A percentile compares a stretch with the other conserved stretches of the same genome.
Evolutionary conservation across 805 yeast genomes (phyloP).

Genomic region (Starmerella bombicola): DNA sequence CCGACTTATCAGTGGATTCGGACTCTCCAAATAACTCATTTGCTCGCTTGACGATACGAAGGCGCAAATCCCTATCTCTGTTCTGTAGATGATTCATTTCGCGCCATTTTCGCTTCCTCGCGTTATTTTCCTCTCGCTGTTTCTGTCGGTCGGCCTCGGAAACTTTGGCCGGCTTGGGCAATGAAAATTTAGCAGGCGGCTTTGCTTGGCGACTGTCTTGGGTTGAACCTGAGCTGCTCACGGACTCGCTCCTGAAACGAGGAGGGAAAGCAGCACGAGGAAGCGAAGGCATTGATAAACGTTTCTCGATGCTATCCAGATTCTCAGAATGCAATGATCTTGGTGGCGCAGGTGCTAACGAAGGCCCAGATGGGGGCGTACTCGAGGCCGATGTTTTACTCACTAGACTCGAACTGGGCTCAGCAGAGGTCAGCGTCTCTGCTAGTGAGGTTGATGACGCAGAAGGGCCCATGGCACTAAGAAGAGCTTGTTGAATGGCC

Average conservation of each 20-base stretch:
- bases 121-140: conserved; percentile 55
- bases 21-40: conserved; percentile 48
- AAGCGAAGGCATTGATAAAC: not conserved
- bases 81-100: conserved; percentile 67
- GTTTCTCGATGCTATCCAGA: not conserved
- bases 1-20: conserved; percentile 40
- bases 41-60: conserved; percentile 67
- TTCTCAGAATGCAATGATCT: not conserved
- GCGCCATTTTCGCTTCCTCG: conserved; percentile 73
- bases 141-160: conserved; percentile 39
- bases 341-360: not conserved
- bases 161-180: conserved; percentile 7
- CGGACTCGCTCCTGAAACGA: too few relatives aligned
- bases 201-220: not conserved
- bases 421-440: conserved; percentile 6
- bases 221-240: not conserved
- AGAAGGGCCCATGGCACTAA: conserved; percentile 16
- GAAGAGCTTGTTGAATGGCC: conserved; percentile 24
- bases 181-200: not conserved
- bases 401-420: not conserved
- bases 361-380: not conserved
- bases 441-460: conserved; percentile 14
- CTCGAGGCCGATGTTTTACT: not conserved
- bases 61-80: conserved; percentile 75
- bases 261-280: not conserved